A percentile compares a stretch with the other conserved stretches of the same genome.
Conservation (phyloP, 352 stramenopile genomes). For the Phytopythium oedochilum region DNA sequence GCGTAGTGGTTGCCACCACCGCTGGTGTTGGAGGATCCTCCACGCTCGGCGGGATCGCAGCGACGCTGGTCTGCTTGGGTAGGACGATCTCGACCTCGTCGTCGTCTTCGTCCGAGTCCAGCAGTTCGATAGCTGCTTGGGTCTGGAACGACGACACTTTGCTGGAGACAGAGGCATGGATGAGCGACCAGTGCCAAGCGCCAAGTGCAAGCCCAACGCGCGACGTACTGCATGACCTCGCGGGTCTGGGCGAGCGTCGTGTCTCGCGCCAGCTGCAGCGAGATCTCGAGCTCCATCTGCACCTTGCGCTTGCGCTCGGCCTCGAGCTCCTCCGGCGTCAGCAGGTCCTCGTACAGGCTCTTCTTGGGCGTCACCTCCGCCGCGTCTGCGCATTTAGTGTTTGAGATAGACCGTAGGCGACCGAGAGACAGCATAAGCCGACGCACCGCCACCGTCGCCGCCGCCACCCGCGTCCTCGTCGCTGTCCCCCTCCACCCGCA, state of each 20-base stretch:
- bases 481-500: background rate
- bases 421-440: background rate
- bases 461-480: background rate
- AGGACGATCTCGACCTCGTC: slow-evolving; percentile 14
- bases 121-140: slow-evolving; percentile 33
- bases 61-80: background rate
- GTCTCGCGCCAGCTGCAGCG: slow-evolving; percentile 42
- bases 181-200: too few species aligned
- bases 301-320: slow-evolving; percentile 25
- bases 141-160: slow-evolving; percentile 22
- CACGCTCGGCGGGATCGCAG: background rate
- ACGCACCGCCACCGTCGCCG: slow-evolving; percentile 14
- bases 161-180: slow-evolving; percentile 6
- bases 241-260: slow-evolving; percentile 54
- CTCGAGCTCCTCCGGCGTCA: slow-evolving; percentile 34
- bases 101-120: slow-evolving; percentile 54
- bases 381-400: background rate
- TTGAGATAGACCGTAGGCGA: background rate
- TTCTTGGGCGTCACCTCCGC: background rate
- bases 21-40: slow-evolving; percentile 3
- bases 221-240: slow-evolving; percentile 47
- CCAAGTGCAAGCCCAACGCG: background rate
- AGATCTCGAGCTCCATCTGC: slow-evolving; percentile 52
- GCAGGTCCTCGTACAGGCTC: slow-evolving; percentile 23
- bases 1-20: background rate